Conservation (phyloP, 129 eudicot genomes). For the Mikania micrantha region DNA sequence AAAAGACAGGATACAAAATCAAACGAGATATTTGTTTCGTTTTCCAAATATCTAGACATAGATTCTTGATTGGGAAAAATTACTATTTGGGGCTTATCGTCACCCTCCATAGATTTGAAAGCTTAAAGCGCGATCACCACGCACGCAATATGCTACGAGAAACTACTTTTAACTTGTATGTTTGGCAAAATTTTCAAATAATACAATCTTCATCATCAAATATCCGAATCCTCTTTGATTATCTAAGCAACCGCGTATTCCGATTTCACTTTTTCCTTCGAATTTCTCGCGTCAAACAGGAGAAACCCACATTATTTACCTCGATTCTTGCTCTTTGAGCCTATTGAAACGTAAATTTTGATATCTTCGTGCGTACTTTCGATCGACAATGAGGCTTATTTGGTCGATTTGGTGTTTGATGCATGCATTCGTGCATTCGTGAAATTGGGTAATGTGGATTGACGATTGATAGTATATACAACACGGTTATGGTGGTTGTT, state of each 20-base stretch:
- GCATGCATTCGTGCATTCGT: background rate
- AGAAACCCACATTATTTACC: slow-evolving; percentile 1
- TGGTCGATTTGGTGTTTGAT: background rate
- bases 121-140: slow-evolving; percentile 11
- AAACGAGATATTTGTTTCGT: too few species aligned
- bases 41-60: too few species aligned
- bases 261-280: background rate
- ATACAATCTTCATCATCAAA: slow-evolving; percentile 4
- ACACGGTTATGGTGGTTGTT: slow-evolving; percentile 28
- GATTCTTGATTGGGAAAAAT: too few species aligned
- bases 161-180: background rate
- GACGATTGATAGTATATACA: background rate
- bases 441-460: background rate
- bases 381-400: background rate
- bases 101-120: too few species aligned
- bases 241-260: slow-evolving; percentile 13
- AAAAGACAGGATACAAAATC: too few species aligned
- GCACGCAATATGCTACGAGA: background rate
- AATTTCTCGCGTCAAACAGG: background rate
- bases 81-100: too few species aligned
- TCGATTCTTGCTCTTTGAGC: background rate
- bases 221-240: background rate
- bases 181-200: background rate
- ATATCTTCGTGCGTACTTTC: background rate
- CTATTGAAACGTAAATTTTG: background rate